Base-by-base conservation (phyloP, 2,329 filamentous ascomycete species). In the Alternaria tenuissima region DNA sequence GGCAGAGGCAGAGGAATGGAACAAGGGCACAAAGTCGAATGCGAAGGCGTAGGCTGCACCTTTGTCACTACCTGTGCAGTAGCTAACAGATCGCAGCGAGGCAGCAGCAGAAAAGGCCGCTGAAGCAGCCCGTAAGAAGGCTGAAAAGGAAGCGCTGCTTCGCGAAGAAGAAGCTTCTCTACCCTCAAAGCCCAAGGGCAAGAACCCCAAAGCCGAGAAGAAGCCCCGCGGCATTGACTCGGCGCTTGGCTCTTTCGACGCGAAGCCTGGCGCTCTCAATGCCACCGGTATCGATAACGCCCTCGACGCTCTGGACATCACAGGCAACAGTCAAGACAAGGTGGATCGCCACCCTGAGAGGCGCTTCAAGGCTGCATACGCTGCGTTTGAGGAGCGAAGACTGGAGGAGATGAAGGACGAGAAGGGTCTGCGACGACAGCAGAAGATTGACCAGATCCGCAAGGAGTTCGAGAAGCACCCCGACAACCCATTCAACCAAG, bases 401-500 rank as follows among this genome's bases (percentile, higher is more conserved):
- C 81, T 97, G 68, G 85, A 88, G 3, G 93, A 98, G 85, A 92
- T 97, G 86, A 91, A 94, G 75, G 82, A 87, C 55, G 93, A 97
- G 78, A 91, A 90, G 58, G 93, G 92, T 0, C 79, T 98, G 75
- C 85, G 94, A 58, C 84, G 91, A 69, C 88, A 96, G 70, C 94
- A 97, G 86, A 90, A 91, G 80, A 89, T 94, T 72, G 91, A 94
- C 65, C 85, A 89, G 74, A 91, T 96, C 68, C 81, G 87, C 64
- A 96, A 96, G 84, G 95, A 98, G 82, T 99, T 98, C 78, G 91
- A 96, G 80, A 96, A 93, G 84, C 91, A 91, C 73, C 90, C 92
- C 1, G 94, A 98, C 71, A 99, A 99, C 79, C 95, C 95, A 14
- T 95, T 96, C 82, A 97, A 97, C 81, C 92, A 96, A 81, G 89